phyloP scores from a whole-genome alignment of 192 early-diverging fungal genomes.

The Umbelopsis ramanniana region DNA sequence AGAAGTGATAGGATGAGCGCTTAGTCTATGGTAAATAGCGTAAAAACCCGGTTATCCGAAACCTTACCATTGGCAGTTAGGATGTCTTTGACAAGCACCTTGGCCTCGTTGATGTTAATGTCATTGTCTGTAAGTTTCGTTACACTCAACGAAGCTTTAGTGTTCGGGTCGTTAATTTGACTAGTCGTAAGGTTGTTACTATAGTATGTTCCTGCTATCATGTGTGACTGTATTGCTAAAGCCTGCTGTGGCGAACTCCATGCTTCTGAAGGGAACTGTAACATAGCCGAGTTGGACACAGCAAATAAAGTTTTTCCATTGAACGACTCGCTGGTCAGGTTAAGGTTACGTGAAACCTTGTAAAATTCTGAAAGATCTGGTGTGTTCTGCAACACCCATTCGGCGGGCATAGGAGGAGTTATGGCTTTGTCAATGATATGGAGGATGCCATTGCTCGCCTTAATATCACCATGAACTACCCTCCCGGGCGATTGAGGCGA shows the following conservation, averaged over 20 bases:
- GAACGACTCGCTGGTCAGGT: not conserved
- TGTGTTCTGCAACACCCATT: not conserved
- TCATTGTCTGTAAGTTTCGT: not conserved
- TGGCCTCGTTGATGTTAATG: not conserved
- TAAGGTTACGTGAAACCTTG: not conserved
- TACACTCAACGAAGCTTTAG: not conserved
- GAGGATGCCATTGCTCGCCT: not conserved
- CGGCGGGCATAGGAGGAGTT: not conserved
- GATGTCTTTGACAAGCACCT: not conserved
- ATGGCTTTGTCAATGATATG: not conserved
- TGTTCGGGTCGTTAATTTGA: not conserved
- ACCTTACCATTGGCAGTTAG: not conserved
- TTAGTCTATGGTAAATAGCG: no score
- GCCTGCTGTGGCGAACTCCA: not conserved
- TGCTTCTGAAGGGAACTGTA: not conserved
- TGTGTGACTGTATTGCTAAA: not conserved
- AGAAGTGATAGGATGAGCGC: no score
- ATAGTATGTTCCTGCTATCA: not conserved
- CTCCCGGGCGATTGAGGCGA: not conserved
- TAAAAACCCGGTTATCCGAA: not conserved
- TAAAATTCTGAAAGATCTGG: not conserved
- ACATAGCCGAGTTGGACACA: not conserved
- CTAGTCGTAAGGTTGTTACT: not conserved
- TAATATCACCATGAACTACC: not conserved
- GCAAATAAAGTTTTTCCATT: conserved; percentile 5